Percentiles rank a stretch among this genome's conserved stretches.
Evolutionary conservation across 2,329 filamentous ascomycete species (phyloP).

Genomic region (Scytalidium sp.): DNA sequence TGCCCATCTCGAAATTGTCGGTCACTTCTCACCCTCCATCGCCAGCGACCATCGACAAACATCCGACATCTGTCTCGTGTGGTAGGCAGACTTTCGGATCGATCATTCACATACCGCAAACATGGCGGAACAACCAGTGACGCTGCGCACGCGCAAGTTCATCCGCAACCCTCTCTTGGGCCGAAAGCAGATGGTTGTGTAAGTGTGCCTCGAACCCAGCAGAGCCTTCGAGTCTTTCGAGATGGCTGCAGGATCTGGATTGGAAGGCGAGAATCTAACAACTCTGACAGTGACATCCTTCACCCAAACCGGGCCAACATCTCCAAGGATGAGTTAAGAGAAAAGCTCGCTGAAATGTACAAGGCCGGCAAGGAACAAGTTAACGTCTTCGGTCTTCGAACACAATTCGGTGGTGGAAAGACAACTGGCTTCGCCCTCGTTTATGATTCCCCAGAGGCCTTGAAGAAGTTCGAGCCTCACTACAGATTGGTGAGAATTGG

Average conservation of each 20-base stretch:
- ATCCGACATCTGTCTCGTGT: slow-evolving; percentile 26
- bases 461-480: slow-evolving; percentile 99
- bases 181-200: slow-evolving; percentile 99
- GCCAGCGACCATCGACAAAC: slow-evolving; percentile 22
- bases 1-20: background rate
- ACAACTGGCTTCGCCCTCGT: slow-evolving; percentile 97
- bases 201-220: slow-evolving; percentile 47
- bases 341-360: slow-evolving; percentile 93
- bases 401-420: slow-evolving; percentile 99
- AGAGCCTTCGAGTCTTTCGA: slow-evolving; percentile 10
- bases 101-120: slow-evolving; percentile 48
- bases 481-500: slow-evolving; percentile 96
- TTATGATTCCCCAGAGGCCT: slow-evolving; percentile 96
- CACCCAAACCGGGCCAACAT: slow-evolving; percentile 98
- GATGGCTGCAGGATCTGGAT: slow-evolving; percentile 10
- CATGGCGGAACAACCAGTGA: slow-evolving; percentile 85
- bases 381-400: slow-evolving; percentile 97
- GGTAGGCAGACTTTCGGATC: slow-evolving; percentile 26
- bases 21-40: slow-evolving; percentile 7
- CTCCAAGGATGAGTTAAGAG: slow-evolving; percentile 97
- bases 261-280: slow-evolving; percentile 14
- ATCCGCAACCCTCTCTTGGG: slow-evolving; percentile 99
- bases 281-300: slow-evolving; percentile 81
- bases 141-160: slow-evolving; percentile 99
- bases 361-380: slow-evolving; percentile 98